Base-by-base conservation (phyloP, 2,329 filamentous ascomycete genomes). In the Talaromyces sp. region DNA sequence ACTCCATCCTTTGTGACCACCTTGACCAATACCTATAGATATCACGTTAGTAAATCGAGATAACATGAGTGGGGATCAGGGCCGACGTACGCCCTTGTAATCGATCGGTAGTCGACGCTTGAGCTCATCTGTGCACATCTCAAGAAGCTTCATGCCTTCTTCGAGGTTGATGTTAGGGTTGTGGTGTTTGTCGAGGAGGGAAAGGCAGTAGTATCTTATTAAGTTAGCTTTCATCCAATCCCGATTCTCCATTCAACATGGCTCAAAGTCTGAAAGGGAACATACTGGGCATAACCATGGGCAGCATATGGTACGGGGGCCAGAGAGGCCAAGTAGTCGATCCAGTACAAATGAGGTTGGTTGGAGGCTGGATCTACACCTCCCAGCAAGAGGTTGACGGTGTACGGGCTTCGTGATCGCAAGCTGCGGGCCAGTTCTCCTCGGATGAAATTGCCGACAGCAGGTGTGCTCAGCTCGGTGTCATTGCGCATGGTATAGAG, bases 401-500 rank as follows among this genome's bases (percentile, higher is more conserved):
- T 95, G 81, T 97, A 99, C 5, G 94, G 94, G 74, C 91, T 93
- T 74, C 91, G 86, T 65, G 91, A 96, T 72, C 94, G 86, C 73
- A 99, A 80, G 71, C 91, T 94, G 56, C 87, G 87, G 40, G 95
- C 94, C 58, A 99, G 86, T 78, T 99, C 92, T 71, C 89, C 88
- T 63, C 94, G 90, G 65, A 99, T 91, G 73, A 97, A 99, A 79
- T 90, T 87, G 57, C 92, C 90, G 51, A 97, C 87, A 35, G 91
- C 94, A 32, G 88, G 87, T 9, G 94, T 93, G 40, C 90, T 91
- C 56, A 99, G 86, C 69, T 97, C 91, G 70, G 89, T 89, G 76
- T 91, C 89, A 75, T 97, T 97, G 71, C 95, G 91, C 92, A 97
- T 99, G 64, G 90, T 91, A 80, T 99, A 99, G 71, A 99, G 88